Conservation (phyloP, 2,329 filamentous ascomycete genomes). For the Fusarium oligoseptatum region DNA sequence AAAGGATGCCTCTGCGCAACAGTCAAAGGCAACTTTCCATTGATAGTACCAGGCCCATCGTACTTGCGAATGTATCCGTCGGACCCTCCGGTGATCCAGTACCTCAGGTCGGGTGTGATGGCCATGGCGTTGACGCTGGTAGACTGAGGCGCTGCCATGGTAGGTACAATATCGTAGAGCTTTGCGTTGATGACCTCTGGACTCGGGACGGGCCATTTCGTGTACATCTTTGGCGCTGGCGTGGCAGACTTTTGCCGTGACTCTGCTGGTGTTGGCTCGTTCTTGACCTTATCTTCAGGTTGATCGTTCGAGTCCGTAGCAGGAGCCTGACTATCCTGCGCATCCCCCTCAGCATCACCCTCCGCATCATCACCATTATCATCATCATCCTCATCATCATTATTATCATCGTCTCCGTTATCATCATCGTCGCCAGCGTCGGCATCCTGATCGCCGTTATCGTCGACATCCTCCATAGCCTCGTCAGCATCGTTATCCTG, state of each 20-base stretch:
- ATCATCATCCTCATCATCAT: constrained; percentile 55
- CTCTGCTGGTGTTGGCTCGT: constrained; percentile 45
- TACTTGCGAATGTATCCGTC: constrained; percentile 98
- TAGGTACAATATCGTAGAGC: constrained; percentile 95
- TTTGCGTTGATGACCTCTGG: constrained; percentile 83
- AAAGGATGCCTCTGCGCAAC: constrained; percentile 97
- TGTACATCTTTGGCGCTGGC: constrained; percentile 41
- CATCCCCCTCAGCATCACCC: constrained; percentile 52
- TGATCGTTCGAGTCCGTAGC: constrained; percentile 48
- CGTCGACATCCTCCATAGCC: constrained; percentile 66
- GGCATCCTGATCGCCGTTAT: constrained; percentile 55
- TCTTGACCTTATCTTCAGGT: constrained; percentile 54
- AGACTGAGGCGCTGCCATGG: constrained; percentile 94
- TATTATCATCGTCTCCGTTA: constrained; percentile 49
- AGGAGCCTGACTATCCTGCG: constrained; percentile 51
- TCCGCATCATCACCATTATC: constrained; percentile 55
- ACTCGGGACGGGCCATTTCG: constrained; percentile 72
- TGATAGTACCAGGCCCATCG: constrained; percentile 94
- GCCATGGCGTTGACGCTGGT: constrained; percentile 95
- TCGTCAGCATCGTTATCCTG: constrained; percentile 65
- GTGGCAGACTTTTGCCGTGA: constrained; percentile 50
- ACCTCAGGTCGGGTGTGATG: constrained; percentile 92
- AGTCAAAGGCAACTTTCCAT: constrained; percentile 92
- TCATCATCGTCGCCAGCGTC: constrained; percentile 50
- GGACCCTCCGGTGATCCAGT: constrained; percentile 92